phyloP scores from a whole-genome alignment of 1,284 basidiomycete genomes.

The Ceratobasidium sp. region DNA sequence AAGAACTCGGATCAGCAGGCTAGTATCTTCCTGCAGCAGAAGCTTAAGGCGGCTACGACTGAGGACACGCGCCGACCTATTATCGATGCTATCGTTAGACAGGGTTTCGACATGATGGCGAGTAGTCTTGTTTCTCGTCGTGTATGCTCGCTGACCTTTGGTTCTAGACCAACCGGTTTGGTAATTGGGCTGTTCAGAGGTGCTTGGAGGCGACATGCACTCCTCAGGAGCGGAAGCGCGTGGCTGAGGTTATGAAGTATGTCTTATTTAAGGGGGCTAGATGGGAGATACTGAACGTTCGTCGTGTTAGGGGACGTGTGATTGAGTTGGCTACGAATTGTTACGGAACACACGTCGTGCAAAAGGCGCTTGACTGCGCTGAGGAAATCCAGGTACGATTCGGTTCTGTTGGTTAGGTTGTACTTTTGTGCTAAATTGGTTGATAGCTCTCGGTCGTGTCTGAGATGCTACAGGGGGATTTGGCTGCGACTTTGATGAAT shows the following conservation, averaged over 20 bases:
- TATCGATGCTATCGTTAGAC: slow-evolving; percentile 82
- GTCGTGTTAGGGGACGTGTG: slow-evolving; percentile 75
- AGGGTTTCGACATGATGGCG: slow-evolving; percentile 90
- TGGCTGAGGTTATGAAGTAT: slow-evolving; percentile 83
- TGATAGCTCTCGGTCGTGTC: slow-evolving; percentile 75
- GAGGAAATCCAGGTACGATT: slow-evolving; percentile 72
- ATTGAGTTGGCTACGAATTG: slow-evolving; percentile 87
- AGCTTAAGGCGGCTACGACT: slow-evolving; percentile 76
- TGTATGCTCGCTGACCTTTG: neutral
- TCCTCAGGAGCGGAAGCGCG: slow-evolving; percentile 78
- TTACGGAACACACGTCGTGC: slow-evolving; percentile 86
- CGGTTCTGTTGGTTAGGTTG: neutral
- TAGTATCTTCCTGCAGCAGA: slow-evolving; percentile 83
- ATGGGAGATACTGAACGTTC: neutral
- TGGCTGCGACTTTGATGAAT: slow-evolving; percentile 83
- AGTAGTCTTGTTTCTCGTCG: slow-evolving; percentile 61
- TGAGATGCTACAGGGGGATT: slow-evolving; percentile 81
- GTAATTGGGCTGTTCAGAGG: slow-evolving; percentile 88
- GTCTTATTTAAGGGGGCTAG: slow-evolving; percentile 47
- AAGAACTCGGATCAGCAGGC: slow-evolving; percentile 88
- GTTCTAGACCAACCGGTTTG: slow-evolving; percentile 68
- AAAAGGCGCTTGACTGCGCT: slow-evolving; percentile 89
- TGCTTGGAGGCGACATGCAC: slow-evolving; percentile 81
- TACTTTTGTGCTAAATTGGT: neutral
- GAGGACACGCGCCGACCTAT: slow-evolving; percentile 78